Conservation (phyloP, 2,329 filamentous ascomycete genomes). For the Ascochyta rabiei region DNA sequence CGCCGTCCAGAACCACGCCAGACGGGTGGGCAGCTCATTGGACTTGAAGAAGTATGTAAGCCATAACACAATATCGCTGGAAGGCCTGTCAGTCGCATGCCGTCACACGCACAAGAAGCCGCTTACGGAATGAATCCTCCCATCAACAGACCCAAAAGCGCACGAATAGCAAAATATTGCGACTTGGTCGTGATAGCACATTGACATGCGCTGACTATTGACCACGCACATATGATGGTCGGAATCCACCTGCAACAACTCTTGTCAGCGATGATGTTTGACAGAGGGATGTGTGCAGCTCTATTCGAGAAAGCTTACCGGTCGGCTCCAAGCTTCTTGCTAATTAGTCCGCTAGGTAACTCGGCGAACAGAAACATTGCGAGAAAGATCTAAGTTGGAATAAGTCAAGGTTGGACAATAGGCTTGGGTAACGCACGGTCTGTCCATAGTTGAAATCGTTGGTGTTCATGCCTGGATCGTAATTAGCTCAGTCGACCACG, state of each 20-base stretch:
- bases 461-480: conserved; percentile 31
- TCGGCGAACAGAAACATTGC: conserved; percentile 57
- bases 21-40: conserved; percentile 50
- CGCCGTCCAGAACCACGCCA: conserved; percentile 53
- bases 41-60: conserved; percentile 52
- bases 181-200: conserved; percentile 41
- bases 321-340: conserved; percentile 59
- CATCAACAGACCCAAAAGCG: conserved; percentile 50
- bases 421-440: conserved; percentile 43
- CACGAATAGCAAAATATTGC: conserved; percentile 48
- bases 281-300: not conserved
- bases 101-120: too few relatives aligned
- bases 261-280: not conserved
- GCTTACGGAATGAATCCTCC: conserved; percentile 37
- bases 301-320: not conserved
- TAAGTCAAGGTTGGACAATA: not conserved
- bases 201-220: conserved; percentile 46
- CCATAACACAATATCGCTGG: conserved; percentile 49
- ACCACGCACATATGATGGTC: conserved; percentile 46
- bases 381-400: conserved; percentile 29
- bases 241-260: conserved; percentile 40
- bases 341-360: conserved; percentile 57
- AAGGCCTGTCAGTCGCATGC: conserved; percentile 37
- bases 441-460: conserved; percentile 43
- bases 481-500: conserved; percentile 1